These are phyloP conservation scores for Boletus subluridellus DNA, from an alignment of 1,284 basidiomycete genomes.

Conservation along the genomic window DNA sequence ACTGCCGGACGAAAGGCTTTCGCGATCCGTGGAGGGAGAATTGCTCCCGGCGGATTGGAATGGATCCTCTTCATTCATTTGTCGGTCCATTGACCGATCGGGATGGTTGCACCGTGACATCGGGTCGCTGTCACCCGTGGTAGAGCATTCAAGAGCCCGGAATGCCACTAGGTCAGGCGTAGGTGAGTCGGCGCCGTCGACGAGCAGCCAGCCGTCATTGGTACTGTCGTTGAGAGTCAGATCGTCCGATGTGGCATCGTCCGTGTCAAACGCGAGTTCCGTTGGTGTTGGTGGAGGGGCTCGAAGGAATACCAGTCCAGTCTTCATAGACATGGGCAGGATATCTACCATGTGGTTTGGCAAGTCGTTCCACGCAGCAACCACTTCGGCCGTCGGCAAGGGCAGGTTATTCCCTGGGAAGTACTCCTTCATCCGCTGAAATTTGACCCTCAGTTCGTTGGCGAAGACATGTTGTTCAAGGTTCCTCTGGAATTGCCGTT, in stretches of 20 bases:
- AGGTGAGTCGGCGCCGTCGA: conserved; percentile 1
- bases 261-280: neutral
- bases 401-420: conserved; percentile 19
- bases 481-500: conserved; percentile 14
- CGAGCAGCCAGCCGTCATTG: neutral
- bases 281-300: conserved; percentile 25
- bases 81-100: neutral
- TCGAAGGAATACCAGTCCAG: neutral
- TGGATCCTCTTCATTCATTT: neutral
- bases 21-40: conserved; percentile 10
- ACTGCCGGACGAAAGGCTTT: conserved; percentile 8
- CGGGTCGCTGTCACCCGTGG: neutral
- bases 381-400: conserved; percentile 12
- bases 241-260: conserved; percentile 2
- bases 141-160: neutral
- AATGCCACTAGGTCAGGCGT: conserved; percentile 1
- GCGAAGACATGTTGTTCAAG: conserved; percentile 4
- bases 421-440: conserved; percentile 14
- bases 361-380: conserved; percentile 21
- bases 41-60: neutral
- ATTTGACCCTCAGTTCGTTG: conserved; percentile 17
- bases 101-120: neutral
- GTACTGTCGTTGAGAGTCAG: neutral
- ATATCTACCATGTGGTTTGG: conserved; percentile 21
- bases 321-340: conserved; percentile 10